These are phyloP conservation scores for Rhizopogon roseolus DNA, from an alignment of 768 basidiomycete genomes.

Conservation along the genomic window DNA sequence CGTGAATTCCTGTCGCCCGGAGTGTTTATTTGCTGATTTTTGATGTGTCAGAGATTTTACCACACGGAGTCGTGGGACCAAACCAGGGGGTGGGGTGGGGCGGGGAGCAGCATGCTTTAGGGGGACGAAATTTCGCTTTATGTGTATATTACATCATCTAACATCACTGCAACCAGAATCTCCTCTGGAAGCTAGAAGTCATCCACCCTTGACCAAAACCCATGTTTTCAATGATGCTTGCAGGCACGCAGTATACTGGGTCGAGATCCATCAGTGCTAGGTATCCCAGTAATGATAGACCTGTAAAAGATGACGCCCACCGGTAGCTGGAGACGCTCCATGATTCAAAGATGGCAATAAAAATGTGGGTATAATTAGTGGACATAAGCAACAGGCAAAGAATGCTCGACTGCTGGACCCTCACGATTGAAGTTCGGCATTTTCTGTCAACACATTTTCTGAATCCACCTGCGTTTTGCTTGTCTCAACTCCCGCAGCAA, in stretches of 20 bases:
- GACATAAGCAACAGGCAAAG: not conserved
- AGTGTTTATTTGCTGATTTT: not conserved
- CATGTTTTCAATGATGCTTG: conserved; percentile 56
- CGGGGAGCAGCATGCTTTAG: too few species aligned
- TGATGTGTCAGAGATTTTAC: not conserved
- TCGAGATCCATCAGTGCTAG: conserved; percentile 59
- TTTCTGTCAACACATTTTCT: not conserved
- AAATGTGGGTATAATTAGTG: not conserved
- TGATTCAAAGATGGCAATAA: too few species aligned
- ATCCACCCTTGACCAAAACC: conserved; percentile 37
- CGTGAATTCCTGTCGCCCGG: not conserved
- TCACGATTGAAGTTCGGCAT: not conserved
- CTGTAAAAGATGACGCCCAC: too few species aligned
- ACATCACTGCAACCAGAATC: not conserved
- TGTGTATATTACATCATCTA: too few species aligned
- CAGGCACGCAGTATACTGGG: conserved; percentile 91
- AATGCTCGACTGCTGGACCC: not conserved
- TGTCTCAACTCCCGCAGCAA: conserved; percentile 14
- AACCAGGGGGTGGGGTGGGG: too few species aligned
- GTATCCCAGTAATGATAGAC: conserved; percentile 57
- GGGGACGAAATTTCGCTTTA: too few species aligned
- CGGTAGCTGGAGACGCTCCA: too few species aligned
- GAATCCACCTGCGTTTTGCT: not conserved
- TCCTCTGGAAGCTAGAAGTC: conserved; percentile 26
- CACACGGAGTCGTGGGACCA: too few species aligned